phyloP scores from a whole-genome alignment of 495 filamentous ascomycete species.

The Podospora tetraspora region DNA sequence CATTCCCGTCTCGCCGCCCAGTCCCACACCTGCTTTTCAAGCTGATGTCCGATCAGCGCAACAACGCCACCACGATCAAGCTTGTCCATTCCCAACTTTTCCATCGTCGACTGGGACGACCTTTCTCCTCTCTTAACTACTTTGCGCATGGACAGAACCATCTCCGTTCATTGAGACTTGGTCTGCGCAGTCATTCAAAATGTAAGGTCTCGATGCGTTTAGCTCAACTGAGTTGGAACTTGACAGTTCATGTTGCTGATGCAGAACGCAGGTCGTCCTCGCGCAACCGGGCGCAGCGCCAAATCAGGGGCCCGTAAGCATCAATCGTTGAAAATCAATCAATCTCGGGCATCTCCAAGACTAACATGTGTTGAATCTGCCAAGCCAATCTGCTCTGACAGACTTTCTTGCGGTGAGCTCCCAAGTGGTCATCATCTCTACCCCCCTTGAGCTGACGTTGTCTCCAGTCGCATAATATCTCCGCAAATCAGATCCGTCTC shows the following conservation, averaged over 20 bases:
- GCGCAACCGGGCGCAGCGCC: slow-evolving; percentile 15
- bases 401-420: slow-evolving; percentile 68
- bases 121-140: not conserved
- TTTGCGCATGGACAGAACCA: not conserved
- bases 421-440: not conserved
- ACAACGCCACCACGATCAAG: not conserved
- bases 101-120: not conserved
- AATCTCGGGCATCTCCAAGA: not conserved
- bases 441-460: not conserved
- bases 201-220: not conserved
- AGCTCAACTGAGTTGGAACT: too few species aligned
- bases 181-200: not conserved
- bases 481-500: slow-evolving; percentile 68
- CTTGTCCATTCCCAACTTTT: not conserved
- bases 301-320: slow-evolving; percentile 35
- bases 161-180: not conserved
- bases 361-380: not conserved
- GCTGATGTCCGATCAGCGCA: not conserved
- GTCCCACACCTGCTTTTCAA: not conserved
- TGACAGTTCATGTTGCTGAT: not conserved
- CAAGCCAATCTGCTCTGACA: slow-evolving; percentile 65
- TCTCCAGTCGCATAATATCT: slow-evolving; percentile 78
- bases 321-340: not conserved
- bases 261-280: slow-evolving; percentile 17
- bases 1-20: not conserved